These are phyloP conservation scores for Diversispora eburnea DNA, from an alignment of 192 early-diverging fungal genomes.

Conservation along the genomic window DNA sequence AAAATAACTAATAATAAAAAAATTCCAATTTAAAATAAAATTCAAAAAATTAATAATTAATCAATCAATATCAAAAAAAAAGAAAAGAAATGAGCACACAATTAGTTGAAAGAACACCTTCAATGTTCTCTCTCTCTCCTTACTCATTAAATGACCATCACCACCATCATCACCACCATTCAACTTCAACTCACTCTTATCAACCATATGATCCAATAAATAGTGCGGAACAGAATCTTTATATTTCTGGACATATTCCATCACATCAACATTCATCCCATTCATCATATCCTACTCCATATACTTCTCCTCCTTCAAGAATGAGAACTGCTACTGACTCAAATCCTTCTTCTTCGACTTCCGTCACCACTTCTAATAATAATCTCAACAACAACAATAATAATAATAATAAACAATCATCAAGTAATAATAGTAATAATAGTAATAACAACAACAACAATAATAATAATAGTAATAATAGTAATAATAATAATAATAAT, in stretches of 20 bases:
- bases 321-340: not conserved
- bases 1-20: not conserved
- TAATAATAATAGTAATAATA: no score
- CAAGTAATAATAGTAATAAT: no score
- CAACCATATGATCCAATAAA: not conserved
- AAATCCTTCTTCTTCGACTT: not conserved
- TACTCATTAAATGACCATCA: not conserved
- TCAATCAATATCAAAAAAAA: no score
- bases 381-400: no score
- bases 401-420: no score
- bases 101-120: not conserved
- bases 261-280: not conserved
- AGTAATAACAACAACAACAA: no score
- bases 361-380: not conserved
- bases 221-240: not conserved
- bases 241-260: conserved; percentile 1
- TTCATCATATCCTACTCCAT: not conserved
- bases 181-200: not conserved
- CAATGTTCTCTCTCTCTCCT: not conserved
- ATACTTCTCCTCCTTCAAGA: not conserved
- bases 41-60: no score
- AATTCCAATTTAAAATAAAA: no score
- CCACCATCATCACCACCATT: not conserved
- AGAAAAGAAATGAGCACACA: no score
- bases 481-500: not conserved